Conservation (phyloP, 2,329 filamentous ascomycete genomes). For the Immersiporthe knoxdaviesiana region DNA sequence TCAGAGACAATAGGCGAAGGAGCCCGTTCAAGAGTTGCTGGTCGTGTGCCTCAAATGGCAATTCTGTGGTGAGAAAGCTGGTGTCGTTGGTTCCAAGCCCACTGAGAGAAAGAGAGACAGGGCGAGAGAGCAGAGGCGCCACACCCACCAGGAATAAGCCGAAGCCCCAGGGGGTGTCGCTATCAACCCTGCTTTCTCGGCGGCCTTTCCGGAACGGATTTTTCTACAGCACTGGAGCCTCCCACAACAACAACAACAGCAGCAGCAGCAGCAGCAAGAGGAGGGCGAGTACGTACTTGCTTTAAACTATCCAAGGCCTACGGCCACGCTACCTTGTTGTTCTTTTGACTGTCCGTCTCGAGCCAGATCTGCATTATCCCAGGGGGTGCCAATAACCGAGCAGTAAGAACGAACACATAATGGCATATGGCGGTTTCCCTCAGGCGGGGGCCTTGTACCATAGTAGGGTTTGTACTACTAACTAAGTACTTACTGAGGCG, state of each 20-base stretch:
- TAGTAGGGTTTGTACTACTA: no score
- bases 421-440: no score
- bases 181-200: neutral
- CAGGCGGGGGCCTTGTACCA: no score
- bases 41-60: neutral
- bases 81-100: neutral
- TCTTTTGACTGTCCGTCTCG: neutral
- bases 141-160: neutral
- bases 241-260: neutral
- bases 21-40: neutral
- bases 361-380: neutral
- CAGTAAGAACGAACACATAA: neutral
- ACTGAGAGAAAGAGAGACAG: neutral
- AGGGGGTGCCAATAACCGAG: neutral
- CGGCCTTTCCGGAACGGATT: conserved; percentile 8
- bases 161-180: neutral
- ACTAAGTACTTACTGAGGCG: no score
- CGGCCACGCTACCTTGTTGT: neutral
- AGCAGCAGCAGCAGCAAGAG: no score
- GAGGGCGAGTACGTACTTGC: neutral
- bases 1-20: neutral
- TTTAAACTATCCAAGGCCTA: neutral
- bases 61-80: conserved; percentile 6
- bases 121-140: no score
- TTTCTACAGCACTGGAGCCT: conserved; percentile 8